These are phyloP conservation scores for Heracleum sosnowskyi DNA, from an alignment of 129 eudicot genomes.

Conservation along the genomic window DNA sequence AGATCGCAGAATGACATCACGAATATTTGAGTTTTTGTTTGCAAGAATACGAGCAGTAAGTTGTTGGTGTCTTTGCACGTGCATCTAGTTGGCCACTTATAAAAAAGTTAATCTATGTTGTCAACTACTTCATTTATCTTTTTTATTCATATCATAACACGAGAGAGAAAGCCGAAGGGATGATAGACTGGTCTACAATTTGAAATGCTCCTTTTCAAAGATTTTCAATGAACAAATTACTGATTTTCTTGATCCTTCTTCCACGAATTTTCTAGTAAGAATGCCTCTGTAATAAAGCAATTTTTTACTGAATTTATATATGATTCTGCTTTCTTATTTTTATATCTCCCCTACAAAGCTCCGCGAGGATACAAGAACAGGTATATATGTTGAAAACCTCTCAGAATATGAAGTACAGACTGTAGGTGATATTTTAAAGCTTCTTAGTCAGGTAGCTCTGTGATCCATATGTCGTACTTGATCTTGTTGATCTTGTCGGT, in stretches of 20 bases:
- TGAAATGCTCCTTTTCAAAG: slow-evolving; percentile 95
- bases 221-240: slow-evolving; percentile 91
- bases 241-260: slow-evolving; percentile 92
- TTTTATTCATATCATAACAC: slow-evolving; percentile 21
- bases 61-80: slow-evolving; percentile 9
- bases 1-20: slow-evolving; percentile 90
- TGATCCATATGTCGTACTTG: not conserved
- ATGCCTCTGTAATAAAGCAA: not conserved
- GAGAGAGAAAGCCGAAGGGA: slow-evolving; percentile 88
- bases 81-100: not conserved
- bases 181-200: slow-evolving; percentile 57
- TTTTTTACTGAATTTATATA: not conserved
- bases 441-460: slow-evolving; percentile 57
- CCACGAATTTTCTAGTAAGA: slow-evolving; percentile 85
- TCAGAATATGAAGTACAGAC: slow-evolving; percentile 82
- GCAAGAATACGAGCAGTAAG: slow-evolving; percentile 82
- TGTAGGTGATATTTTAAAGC: slow-evolving; percentile 75
- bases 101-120: not conserved
- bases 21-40: slow-evolving; percentile 88
- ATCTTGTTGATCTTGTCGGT: slow-evolving; percentile 92
- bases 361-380: slow-evolving; percentile 76
- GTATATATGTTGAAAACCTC: slow-evolving; percentile 91
- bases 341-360: slow-evolving; percentile 32
- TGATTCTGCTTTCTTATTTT: not conserved
- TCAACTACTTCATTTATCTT: not conserved